Evolutionary conservation across 208 protist species (phyloP).

Genomic region (Lotmaria passim): DNA sequence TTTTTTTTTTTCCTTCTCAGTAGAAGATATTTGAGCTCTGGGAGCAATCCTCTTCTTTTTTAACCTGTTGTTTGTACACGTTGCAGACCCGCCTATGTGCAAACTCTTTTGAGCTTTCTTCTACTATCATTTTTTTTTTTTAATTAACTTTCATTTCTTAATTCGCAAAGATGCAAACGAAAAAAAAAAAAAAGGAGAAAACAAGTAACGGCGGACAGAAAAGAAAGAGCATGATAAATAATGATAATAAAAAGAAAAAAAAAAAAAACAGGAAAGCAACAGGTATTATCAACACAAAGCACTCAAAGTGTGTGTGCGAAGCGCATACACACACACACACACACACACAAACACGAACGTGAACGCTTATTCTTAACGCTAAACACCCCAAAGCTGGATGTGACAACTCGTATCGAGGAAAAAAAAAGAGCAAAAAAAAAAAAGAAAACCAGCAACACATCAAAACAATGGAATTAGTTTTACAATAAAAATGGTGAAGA

Average conservation of each 20-base stretch:
- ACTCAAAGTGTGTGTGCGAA: too few species aligned
- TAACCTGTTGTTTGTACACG: too few species aligned
- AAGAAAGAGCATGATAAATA: not conserved
- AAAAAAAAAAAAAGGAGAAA: slow-evolving; percentile 6
- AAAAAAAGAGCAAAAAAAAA: not conserved
- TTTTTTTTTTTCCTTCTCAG: too few species aligned
- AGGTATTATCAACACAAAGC: not conserved
- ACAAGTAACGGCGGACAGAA: not conserved
- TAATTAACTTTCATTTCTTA: not conserved
- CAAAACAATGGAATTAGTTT: too few species aligned
- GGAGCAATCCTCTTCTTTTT: too few species aligned
- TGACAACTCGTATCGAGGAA: too few species aligned
- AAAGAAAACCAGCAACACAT: not conserved
- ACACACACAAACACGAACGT: not conserved
- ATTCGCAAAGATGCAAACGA: slow-evolving; percentile 7
- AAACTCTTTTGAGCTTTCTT: too few species aligned
- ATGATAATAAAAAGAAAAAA: not conserved
- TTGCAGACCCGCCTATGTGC: too few species aligned
- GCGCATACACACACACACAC: not conserved
- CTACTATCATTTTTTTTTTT: not conserved
- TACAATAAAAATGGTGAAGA: too few species aligned
- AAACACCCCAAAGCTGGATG: too few species aligned
- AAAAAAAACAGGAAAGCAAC: not conserved
- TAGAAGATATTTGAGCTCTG: too few species aligned
- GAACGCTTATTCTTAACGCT: not conserved